Evolutionary conservation across 208 protist genomes (phyloP), one percentile per base, ranked within the genome.

Genomic region (Leishmania amazonensis): DNA sequence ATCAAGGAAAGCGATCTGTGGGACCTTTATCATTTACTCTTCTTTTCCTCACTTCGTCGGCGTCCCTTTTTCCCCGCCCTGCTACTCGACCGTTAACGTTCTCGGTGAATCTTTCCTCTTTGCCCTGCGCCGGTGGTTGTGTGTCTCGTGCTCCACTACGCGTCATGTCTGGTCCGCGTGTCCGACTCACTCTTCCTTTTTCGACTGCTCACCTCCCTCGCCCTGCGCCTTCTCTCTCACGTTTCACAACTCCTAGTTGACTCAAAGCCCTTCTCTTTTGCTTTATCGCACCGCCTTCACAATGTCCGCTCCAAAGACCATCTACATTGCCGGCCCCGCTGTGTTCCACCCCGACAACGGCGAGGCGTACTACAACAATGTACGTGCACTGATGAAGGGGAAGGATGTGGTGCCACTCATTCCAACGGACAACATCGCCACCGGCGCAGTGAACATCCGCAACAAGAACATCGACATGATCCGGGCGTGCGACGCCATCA

Each of bases 391-490:
- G 19, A 76, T 95, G 19, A 53, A 58, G 9, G 64, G 42, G 13
- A 84, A 93, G 13, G 81, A 81, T 40, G 85, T 95, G 0, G 75
- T 81, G 31, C 87, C 94, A 4, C 87, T 97, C 24, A 94, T 94
- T 58, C 91, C 91, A 0, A 73, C 89, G 1, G 94, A 97, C 84
- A 93, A 87, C 60, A 45, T 78, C 3, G 89, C 71, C 2, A 87
- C 81, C 19, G 85, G 83, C 1, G 88, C 90, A 2, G 62, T 89
- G 6, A 86, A 90, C 53, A 96, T 96, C 57, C 87, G 91, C 45
- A 75, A 89, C 51, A 94, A 92, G 75, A 96, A 96, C 77, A 92
- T 96, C 51, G 89, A 90, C 17, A 91, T 95, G 90, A 96, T 96
- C 31, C 38, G 88, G 53, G 49, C 75, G 13, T 95, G 91, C 54